Conservation (phyloP, 805 yeast species). For the Yarrowia bubula region DNA sequence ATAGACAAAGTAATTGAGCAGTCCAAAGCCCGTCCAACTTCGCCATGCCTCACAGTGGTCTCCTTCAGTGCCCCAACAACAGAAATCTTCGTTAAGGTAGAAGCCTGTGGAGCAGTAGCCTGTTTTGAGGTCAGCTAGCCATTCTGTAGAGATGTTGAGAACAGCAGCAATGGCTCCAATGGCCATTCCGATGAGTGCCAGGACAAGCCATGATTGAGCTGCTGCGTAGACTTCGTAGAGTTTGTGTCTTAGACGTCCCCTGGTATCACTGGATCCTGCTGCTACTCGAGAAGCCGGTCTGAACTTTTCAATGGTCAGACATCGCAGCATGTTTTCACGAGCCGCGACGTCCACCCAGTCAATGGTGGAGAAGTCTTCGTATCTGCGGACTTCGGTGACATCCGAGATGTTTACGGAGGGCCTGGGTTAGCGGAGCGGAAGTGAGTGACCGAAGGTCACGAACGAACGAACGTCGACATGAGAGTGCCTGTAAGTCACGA, state of each 20-base stretch:
- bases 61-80: conserved; percentile 65
- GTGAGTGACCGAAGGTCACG: neutral
- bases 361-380: conserved; percentile 48
- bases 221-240: conserved; percentile 34
- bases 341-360: conserved; percentile 63
- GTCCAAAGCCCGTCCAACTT: conserved; percentile 51
- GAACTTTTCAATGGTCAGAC: conserved; percentile 30
- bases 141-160: conserved; percentile 78
- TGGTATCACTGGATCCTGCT: conserved; percentile 28
- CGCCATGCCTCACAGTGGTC: conserved; percentile 66
- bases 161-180: conserved; percentile 84
- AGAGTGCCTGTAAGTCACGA: too few species aligned
- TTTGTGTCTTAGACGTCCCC: conserved; percentile 21
- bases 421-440: conserved; percentile 2
- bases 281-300: conserved; percentile 27
- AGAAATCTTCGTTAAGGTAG: conserved; percentile 69
- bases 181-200: conserved; percentile 69
- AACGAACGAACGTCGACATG: too few species aligned
- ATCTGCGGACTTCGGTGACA: conserved; percentile 44
- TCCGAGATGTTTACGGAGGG: conserved; percentile 21
- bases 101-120: conserved; percentile 76
- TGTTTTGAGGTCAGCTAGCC: conserved; percentile 71
- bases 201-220: conserved; percentile 65
- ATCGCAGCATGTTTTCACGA: conserved; percentile 36
- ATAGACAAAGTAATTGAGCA: conserved; percentile 53